Base-by-base conservation (phyloP, 441 rosid species). In the Gossypium lobatum region DNA sequence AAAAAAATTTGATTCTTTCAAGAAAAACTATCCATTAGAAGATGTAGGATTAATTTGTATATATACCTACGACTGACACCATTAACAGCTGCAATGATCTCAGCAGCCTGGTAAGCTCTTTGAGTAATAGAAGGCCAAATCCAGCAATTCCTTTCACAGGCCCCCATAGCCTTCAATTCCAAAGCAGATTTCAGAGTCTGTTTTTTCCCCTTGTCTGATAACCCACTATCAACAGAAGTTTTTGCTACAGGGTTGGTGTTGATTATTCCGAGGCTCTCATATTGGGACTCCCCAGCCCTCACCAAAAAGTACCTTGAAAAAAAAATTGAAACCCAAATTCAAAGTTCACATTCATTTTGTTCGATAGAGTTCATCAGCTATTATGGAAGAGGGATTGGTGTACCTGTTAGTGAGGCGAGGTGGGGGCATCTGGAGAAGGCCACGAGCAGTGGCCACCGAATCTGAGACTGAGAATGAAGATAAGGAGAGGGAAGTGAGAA, bases 41-140 rank as follows among this genome's bases (percentile, higher is more conserved):
- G 31, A 16, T n/a, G 61, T 17, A n/a, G 8, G 8, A 20, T 17
- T 50, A 72, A 62, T 46, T 18, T 53, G 53, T 25, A 64, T 37
- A 88, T 25, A 64, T 37, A 88, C 97, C 97, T 93, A 72, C 96
- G 84, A 67, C 82, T 87, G 69, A 93, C 80, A 17, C 88, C 92
- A 61, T 89, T 93, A 63, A 92, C 86, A 0, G 95, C 77, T 53
- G 93, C 96, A 45, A 92, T 88, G 71, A 92, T 86, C 82, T 93
- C 98, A 23, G 96, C 98, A 70, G 98, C 90, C 72, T 93, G 97
- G 76, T 93, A 93, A 80, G 98, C 93, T 82, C 97, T 88, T 78
- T 93, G 98, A 39, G 98, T 90, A 26, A 93, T 92, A 45, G 98
- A 93, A 83, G 98, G 96, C 97, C 98, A 93, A 66, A 93, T 90